These are phyloP conservation scores for Candida awuae DNA, from an alignment of 805 yeast species.

Conservation along the genomic window DNA sequence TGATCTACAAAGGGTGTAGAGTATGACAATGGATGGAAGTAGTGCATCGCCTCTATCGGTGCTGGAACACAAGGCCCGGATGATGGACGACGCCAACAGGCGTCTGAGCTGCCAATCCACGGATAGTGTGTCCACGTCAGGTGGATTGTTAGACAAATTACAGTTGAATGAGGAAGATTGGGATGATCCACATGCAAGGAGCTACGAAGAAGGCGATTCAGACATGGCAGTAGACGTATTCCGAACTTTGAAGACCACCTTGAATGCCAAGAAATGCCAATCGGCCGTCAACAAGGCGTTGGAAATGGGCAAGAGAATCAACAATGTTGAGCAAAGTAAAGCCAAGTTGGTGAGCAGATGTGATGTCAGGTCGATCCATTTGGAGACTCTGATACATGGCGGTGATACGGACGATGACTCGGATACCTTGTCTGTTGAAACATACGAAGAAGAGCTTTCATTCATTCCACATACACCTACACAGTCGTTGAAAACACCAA, in stretches of 20 bases:
- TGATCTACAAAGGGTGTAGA: too few relatives aligned
- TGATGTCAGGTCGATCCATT: slow-evolving; percentile 15
- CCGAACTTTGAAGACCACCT: too few relatives aligned
- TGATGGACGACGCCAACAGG: neutral
- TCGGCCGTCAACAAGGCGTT: slow-evolving; percentile 18
- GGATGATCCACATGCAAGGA: slow-evolving; percentile 10
- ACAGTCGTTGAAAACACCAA: slow-evolving; percentile 9
- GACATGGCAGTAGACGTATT: too few relatives aligned
- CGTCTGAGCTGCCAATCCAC: slow-evolving; percentile 1
- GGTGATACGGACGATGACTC: slow-evolving; percentile 3
- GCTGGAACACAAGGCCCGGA: slow-evolving; percentile 1
- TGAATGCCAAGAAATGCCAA: too few relatives aligned
- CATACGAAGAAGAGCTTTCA: neutral
- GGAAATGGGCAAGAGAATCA: slow-evolving; percentile 20
- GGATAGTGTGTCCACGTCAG: slow-evolving; percentile 20
- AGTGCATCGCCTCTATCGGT: slow-evolving; percentile 9
- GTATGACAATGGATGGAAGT: neutral
- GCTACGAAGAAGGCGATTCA: slow-evolving; percentile 3
- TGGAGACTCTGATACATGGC: slow-evolving; percentile 11
- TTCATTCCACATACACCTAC: slow-evolving; percentile 12
- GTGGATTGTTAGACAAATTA: slow-evolving; percentile 27
- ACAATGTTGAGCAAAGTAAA: slow-evolving; percentile 14
- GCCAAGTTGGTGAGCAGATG: slow-evolving; percentile 10
- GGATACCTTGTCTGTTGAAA: neutral
- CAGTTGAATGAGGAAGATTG: slow-evolving; percentile 27